Evolutionary conservation across 1,284 basidiomycete genomes (phyloP).

Genomic region (Wallemia hederae): DNA sequence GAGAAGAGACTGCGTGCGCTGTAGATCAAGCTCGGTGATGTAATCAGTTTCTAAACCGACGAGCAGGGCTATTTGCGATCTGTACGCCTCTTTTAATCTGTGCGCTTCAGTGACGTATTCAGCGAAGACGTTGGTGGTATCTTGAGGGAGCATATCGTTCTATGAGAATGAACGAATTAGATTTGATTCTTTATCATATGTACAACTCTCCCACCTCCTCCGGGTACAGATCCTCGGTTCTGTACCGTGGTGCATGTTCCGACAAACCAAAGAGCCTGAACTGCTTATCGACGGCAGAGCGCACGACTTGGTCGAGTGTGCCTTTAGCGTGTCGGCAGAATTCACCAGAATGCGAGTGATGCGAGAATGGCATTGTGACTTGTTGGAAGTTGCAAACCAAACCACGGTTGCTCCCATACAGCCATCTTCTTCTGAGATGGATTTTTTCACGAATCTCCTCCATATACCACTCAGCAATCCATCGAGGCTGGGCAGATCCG

Average conservation of each 20-base stretch:
- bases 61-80: constrained; percentile 37
- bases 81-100: constrained; percentile 31
- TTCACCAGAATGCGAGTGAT: constrained; percentile 87
- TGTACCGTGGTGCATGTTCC: constrained; percentile 68
- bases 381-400: no score
- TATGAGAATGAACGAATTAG: constrained; percentile 11
- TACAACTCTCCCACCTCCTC: constrained; percentile 41
- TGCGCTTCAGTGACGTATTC: constrained; percentile 45
- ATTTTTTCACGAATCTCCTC: neutral
- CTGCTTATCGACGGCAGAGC: constrained; percentile 40
- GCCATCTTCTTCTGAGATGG: no score
- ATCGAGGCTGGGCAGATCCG: neutral
- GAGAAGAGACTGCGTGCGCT: constrained; percentile 21
- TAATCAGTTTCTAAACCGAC: constrained; percentile 83
- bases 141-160: constrained; percentile 23
- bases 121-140: constrained; percentile 30
- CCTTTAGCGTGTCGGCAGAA: constrained; percentile 76
- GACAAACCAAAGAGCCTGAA: constrained; percentile 64
- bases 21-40: constrained; percentile 39
- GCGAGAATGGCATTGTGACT: constrained; percentile 77
- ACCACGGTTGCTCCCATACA: no score
- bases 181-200: neutral
- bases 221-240: constrained; percentile 55
- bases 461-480: neutral
- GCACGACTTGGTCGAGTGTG: constrained; percentile 45